phyloP scores from a whole-genome alignment of 2,329 filamentous ascomycete genomes.

The Zymoseptoria crescenta region DNA sequence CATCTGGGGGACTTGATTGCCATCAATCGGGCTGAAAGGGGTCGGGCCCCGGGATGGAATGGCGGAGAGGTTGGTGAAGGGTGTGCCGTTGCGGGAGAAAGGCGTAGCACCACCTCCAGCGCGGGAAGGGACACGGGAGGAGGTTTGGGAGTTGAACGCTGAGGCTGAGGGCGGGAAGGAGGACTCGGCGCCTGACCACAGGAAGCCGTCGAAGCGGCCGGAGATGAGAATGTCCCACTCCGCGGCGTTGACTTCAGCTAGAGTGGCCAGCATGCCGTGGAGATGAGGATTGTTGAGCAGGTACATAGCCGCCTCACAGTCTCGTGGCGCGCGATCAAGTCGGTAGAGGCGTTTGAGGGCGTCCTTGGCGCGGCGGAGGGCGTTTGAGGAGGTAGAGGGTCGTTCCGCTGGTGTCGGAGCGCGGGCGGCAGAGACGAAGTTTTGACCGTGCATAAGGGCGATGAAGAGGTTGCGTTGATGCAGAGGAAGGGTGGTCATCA shows the following conservation, averaged over 20 bases:
- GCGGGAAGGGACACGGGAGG: conserved; percentile 29
- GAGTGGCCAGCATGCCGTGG: conserved; percentile 78
- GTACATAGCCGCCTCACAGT: conserved; percentile 79
- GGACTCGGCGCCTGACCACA: conserved; percentile 79
- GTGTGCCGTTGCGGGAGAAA: conserved; percentile 41
- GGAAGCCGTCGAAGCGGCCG: conserved; percentile 88
- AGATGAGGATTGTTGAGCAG: conserved; percentile 73
- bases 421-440: conserved; percentile 44
- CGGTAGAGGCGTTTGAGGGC: conserved; percentile 82
- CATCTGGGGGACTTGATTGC: conserved; percentile 21
- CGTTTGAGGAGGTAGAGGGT: conserved; percentile 46
- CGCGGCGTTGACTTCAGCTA: conserved; percentile 79
- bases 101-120: conserved; percentile 36
- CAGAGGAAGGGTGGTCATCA: conserved; percentile 74
- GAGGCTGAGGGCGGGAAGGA: conserved; percentile 31
- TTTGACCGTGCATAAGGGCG: conserved; percentile 59
- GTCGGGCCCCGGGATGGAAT: conserved; percentile 42
- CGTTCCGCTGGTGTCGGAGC: conserved; percentile 57
- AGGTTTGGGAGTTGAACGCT: conserved; percentile 20
- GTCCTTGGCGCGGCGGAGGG: conserved; percentile 65
- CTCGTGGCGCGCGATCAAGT: conserved; percentile 62
- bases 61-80: conserved; percentile 53
- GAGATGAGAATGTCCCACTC: conserved; percentile 96
- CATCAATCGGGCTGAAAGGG: conserved; percentile 32
- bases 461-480: conserved; percentile 76